These are phyloP conservation scores for Fusarium sarcochroum DNA, from an alignment of 2,329 filamentous ascomycete genomes.

Conservation along the genomic window DNA sequence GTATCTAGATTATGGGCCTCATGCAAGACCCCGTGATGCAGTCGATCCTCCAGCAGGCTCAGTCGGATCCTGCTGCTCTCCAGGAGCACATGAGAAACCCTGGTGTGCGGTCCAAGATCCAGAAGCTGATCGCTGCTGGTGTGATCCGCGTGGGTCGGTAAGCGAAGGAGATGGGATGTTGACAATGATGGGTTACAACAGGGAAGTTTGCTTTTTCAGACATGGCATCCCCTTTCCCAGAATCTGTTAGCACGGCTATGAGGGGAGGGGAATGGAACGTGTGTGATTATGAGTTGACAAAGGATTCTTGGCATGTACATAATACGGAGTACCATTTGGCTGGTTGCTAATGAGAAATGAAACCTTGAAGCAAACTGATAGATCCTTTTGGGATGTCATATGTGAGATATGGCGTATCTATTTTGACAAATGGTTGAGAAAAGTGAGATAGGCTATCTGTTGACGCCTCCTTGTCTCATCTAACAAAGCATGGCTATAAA, in stretches of 20 bases:
- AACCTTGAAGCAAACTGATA: constrained; percentile 38
- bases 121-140: constrained; percentile 93
- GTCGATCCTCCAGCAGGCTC: constrained; percentile 95
- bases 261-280: constrained; percentile 34
- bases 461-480: constrained; percentile 14
- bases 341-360: constrained; percentile 52
- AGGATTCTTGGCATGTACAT: constrained; percentile 49
- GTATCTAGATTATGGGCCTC: constrained; percentile 81
- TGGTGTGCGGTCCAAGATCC: constrained; percentile 86
- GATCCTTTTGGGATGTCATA: constrained; percentile 5
- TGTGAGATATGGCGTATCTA: constrained; percentile 13
- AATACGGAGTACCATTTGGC: constrained; percentile 45
- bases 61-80: constrained; percentile 90
- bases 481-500: constrained; percentile 10
- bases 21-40: constrained; percentile 99
- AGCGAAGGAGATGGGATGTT: constrained; percentile 21
- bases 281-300: constrained; percentile 42
- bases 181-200: constrained; percentile 23
- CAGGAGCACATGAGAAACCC: constrained; percentile 98
- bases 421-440: neutral
- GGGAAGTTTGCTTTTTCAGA: constrained; percentile 33
- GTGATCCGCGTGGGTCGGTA: constrained; percentile 82
- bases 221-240: constrained; percentile 30
- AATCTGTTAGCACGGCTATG: constrained; percentile 23
- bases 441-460: neutral